phyloP scores from a whole-genome alignment of 495 filamentous ascomycete species.

The Pyronema omphalodes region DNA sequence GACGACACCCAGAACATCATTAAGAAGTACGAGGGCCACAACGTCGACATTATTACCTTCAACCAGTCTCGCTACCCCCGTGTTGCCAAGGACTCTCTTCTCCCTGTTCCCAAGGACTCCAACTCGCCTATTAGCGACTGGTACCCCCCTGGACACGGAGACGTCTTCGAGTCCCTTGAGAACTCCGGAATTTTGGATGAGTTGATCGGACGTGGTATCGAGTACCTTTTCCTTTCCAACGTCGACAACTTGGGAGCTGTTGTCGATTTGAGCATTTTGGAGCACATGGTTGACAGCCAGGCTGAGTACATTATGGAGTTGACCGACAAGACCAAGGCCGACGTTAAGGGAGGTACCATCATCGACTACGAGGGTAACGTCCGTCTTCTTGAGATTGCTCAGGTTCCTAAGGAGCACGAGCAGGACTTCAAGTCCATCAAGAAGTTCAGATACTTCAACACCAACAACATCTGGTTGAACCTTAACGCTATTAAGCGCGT shows the following conservation, averaged over 20 bases:
- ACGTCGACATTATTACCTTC: conserved; percentile 98
- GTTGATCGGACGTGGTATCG: conserved; percentile 80
- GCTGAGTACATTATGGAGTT: conserved; percentile 99
- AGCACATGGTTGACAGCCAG: conserved; percentile 95
- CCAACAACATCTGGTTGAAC: conserved; percentile 99
- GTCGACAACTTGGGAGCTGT: conserved; percentile 97
- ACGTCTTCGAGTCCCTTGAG: conserved; percentile 99
- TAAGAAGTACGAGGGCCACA: conserved; percentile 99
- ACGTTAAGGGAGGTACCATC: conserved; percentile 99
- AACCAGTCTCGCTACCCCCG: conserved; percentile 98
- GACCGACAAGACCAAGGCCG: conserved; percentile 99
- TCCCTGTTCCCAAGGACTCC: conserved; percentile 81
- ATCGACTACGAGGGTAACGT: conserved; percentile 97
- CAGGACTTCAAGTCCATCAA: conserved; percentile 99
- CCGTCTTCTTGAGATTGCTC: conserved; percentile 92
- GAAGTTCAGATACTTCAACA: conserved; percentile 99
- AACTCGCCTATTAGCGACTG: conserved; percentile 84
- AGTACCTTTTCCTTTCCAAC: conserved; percentile 98
- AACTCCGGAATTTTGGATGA: conserved; percentile 97
- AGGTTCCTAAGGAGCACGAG: conserved; percentile 98
- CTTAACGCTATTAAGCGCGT: conserved; percentile 94
- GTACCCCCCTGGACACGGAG: conserved; percentile 98
- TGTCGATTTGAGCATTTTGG: conserved; percentile 88
- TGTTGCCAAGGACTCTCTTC: conserved; percentile 92
- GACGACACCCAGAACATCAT: conserved; percentile 97